Evolutionary conservation across 805 yeast genomes (phyloP).

Genomic region (Teunomyces funiuensis): DNA sequence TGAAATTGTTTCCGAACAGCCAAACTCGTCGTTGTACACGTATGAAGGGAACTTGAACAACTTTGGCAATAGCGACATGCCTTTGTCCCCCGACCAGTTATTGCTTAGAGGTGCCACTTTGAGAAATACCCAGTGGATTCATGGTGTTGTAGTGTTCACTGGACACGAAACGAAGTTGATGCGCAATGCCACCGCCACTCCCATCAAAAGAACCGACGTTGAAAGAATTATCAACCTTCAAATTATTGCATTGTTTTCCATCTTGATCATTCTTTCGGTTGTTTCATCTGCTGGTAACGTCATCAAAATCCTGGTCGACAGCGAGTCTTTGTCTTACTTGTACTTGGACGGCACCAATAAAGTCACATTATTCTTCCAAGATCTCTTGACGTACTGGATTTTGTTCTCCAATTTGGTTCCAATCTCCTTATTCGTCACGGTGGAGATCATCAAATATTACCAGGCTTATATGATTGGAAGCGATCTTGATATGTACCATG

Average conservation of each 20-base stretch:
- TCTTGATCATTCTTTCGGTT: constrained; percentile 71
- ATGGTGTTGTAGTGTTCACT: constrained; percentile 90
- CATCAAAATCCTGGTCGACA: constrained; percentile 58
- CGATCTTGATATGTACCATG: constrained; percentile 90
- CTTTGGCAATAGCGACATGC: constrained; percentile 50
- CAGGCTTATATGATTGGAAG: constrained; percentile 93
- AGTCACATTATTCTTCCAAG: constrained; percentile 75
- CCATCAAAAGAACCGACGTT: constrained; percentile 94
- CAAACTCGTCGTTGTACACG: constrained; percentile 90
- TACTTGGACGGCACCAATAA: constrained; percentile 66
- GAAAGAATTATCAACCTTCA: constrained; percentile 93
- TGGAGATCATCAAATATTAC: constrained; percentile 91
- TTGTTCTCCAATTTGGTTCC: constrained; percentile 96
- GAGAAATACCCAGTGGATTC: constrained; percentile 92
- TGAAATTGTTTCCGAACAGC: constrained; percentile 77
- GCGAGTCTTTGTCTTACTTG: constrained; percentile 59
- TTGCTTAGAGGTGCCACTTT: constrained; percentile 92
- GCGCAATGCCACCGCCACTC: constrained; percentile 99
- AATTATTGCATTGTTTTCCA: constrained; percentile 81
- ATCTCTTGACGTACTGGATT: constrained; percentile 93
- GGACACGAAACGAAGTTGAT: constrained; percentile 98
- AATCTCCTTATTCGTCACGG: constrained; percentile 92
- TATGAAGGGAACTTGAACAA: constrained; percentile 84
- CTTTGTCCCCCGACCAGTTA: constrained; percentile 88
- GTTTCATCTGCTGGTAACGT: constrained; percentile 90